A percentile compares a stretch with the other conserved stretches of the same genome.
Conservation (phyloP, 352 stramenopile species). For the Globisporangium barbulae region DNA sequence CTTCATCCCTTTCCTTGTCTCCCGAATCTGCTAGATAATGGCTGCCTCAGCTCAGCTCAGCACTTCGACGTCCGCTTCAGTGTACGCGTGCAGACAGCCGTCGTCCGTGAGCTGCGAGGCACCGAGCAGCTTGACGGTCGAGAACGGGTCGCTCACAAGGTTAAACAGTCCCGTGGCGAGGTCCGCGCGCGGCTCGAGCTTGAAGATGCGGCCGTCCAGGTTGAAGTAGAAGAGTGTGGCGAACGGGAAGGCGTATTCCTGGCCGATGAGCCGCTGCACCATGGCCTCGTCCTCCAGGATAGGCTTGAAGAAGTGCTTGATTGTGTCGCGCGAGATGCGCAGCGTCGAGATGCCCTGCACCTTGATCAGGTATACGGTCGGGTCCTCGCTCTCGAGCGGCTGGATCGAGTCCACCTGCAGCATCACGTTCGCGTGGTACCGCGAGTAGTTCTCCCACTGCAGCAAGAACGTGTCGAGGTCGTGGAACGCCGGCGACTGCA, state of each 20-base stretch:
- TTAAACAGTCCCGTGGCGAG: slow-evolving; percentile 46
- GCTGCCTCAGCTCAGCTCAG: neutral
- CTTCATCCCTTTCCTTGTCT: neutral
- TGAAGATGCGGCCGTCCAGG: slow-evolving; percentile 41
- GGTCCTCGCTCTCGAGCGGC: slow-evolving; percentile 32
- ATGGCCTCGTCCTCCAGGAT: slow-evolving; percentile 50
- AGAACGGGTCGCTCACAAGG: slow-evolving; percentile 50
- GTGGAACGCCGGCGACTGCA: slow-evolving; percentile 46
- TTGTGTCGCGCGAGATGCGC: slow-evolving; percentile 57
- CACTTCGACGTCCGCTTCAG: slow-evolving; percentile 15
- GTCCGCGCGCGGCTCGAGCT: slow-evolving; percentile 48
- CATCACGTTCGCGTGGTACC: slow-evolving; percentile 45
- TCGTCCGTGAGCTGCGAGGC: slow-evolving; percentile 51
- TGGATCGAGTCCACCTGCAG: slow-evolving; percentile 34
- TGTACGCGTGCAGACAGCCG: slow-evolving; percentile 51
- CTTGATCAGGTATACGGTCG: slow-evolving; percentile 33
- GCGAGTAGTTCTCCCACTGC: slow-evolving; percentile 63
- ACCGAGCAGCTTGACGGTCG: slow-evolving; percentile 47
- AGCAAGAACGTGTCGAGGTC: slow-evolving; percentile 48
- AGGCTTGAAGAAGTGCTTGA: slow-evolving; percentile 61
- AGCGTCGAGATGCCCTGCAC: slow-evolving; percentile 41
- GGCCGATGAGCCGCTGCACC: slow-evolving; percentile 59
- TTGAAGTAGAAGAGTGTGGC: slow-evolving; percentile 57
- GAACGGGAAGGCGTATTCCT: slow-evolving; percentile 56
- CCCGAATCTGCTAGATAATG: neutral